Base-by-base conservation (phyloP, 2,329 filamentous ascomycete species). In the Trichoderma sp. region DNA sequence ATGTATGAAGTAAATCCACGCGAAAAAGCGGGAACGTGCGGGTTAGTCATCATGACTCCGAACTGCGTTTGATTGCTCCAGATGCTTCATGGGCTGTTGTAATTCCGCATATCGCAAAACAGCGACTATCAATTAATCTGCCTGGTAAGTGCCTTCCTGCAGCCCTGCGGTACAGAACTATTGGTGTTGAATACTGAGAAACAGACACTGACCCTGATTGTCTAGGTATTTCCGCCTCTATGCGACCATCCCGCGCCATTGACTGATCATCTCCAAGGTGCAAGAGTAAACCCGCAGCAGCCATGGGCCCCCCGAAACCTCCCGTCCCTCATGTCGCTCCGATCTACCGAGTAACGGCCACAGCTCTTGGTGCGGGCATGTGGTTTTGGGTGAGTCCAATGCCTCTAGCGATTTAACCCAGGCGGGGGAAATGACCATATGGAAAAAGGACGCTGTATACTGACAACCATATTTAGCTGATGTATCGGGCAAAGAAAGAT, bases 341-440 rank as follows among this genome's bases (percentile, higher is more conserved):
- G 65, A 80, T 97, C 76, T 97, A 98, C 86, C 90, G 93, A 81
- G 92, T 95, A 82, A 89, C 91, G 72, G 95, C 93, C 61, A 98
- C 94, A 58, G 93, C 91, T 74, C 87, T 99, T 74, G 93, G 94
- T 77, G 96, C 96, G 70, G 93, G 71, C 56, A 73, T 73, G 71
- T 73, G 71, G 71, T 73, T 73, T 39, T 73, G 71, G 71, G 71
- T 73, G 9, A 66, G 71, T 66, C 9, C 32, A 66, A 47, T 30
- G 18, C 62, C 39, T 18, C 53, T 47, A 18, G n/a, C 32, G n/a
- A 21, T 4, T 18, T 6, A 6, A 28, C 18, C 15, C 11, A 11
- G 28, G 9, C 39, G 14, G 39, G n/a, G n/a, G 30, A 24, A 62
- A 28, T 8, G 11, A 9, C 15, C 3, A 34, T 18, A 34, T 18